Base-by-base conservation (phyloP, 2,329 filamentous ascomycete species). In the Beauveria rudraprayagi region DNA sequence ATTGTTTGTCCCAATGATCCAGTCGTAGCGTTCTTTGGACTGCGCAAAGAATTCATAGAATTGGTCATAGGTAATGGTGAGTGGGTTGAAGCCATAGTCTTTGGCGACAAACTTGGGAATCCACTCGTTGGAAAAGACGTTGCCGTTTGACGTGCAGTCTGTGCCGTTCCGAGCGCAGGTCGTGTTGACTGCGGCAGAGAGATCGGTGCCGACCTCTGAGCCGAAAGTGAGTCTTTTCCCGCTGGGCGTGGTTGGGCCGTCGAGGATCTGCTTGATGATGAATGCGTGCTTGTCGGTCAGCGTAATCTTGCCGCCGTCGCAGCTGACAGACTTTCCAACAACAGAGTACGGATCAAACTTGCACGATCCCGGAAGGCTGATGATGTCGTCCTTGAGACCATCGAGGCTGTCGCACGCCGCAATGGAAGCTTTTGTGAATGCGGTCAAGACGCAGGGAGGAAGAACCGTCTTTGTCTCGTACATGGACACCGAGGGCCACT, bases 361-460 rank as follows among this genome's bases (percentile, higher is more conserved):
- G 40, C 68, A 71, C 0, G 50, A 37, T 3, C 61, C 51, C 1
- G 65, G 63, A 9, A 66, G 54, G 0, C 63, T 57, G 7, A 71
- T 65, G 9, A 71, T 44, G 1, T 66, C 67, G 19, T 71, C 69
- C 3, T 56, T 41, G 1, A 67, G 61, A 2, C 69, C 69, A 41
- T 71, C 69, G 0, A 65, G 10, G 0, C 47, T 10, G 14, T 71
- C 69, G 24, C 69, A 71, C 14, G 67, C 67, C 16, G 73, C 62
- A 2, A 79, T 71, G 9, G 77, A 75, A 1, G 69, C 69, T 0
- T 65, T 60, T 0, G 61, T 66, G 67, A 64, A 78, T 68, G 50
- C 69, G 56, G 1, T 71, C 37, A 78, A 72, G 54, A 75, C 71
- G 2, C 68, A 70, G 1, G 24, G 14, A 0, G 56, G 57, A 71